Conservation (phyloP, 1,139 yeast genomes). For the Hanseniaspora uvarum region DNA sequence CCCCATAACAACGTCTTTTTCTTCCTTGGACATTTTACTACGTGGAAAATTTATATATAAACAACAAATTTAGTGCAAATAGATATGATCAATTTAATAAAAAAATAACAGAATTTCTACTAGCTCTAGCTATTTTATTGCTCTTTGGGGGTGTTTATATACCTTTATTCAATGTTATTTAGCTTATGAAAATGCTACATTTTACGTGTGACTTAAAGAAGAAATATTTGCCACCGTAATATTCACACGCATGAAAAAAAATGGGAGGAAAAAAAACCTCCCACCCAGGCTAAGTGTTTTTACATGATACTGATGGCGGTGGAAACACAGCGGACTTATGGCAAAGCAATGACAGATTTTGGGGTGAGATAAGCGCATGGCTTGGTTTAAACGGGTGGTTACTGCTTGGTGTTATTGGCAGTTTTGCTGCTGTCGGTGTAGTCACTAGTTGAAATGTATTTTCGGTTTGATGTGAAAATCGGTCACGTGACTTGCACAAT, state of each 20-base stretch:
- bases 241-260: neutral
- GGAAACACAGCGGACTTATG: too few species aligned
- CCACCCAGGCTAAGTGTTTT: neutral
- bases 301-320: neutral
- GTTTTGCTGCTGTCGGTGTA: too few species aligned
- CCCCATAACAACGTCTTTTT: constrained; percentile 14
- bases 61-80: neutral
- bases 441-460: too few species aligned
- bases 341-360: too few species aligned
- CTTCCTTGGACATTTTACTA: constrained; percentile 10
- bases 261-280: neutral
- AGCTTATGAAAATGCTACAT: neutral
- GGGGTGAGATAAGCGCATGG: too few species aligned
- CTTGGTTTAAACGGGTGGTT: too few species aligned
- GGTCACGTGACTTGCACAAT: too few species aligned
- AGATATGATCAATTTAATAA: neutral
- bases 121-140: neutral
- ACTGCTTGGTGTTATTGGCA: too few species aligned
- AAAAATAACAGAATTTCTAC: neutral
- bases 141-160: neutral
- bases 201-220: neutral
- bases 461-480: too few species aligned
- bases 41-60: neutral
- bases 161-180: too few species aligned
- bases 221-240: constrained; percentile 7